Conservation (phyloP, 169 alveolate genomes). For the Plasmodium malariae region DNA sequence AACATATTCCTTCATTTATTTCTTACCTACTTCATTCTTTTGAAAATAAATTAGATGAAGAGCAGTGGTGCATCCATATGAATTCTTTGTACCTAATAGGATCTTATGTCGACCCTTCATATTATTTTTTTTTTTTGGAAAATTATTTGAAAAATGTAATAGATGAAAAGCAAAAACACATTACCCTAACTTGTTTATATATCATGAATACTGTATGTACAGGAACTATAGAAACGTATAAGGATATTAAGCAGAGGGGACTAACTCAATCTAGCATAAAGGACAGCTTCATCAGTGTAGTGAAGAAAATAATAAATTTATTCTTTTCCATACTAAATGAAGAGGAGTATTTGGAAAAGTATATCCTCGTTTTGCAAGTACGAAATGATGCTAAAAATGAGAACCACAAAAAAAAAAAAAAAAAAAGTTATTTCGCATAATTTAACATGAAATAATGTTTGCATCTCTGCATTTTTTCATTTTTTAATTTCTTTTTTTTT, state of each 20-base stretch:
- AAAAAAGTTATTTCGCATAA: neutral
- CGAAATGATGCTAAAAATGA: neutral
- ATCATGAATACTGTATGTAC: neutral
- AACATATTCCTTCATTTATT: slow-evolving; percentile 60
- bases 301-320: slow-evolving; percentile 7
- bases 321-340: slow-evolving; percentile 30
- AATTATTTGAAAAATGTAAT: slow-evolving; percentile 29
- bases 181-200: slow-evolving; percentile 36
- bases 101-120: slow-evolving; percentile 54
- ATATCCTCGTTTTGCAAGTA: slow-evolving; percentile 58
- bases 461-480: too few relatives aligned
- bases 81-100: slow-evolving; percentile 53
- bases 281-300: neutral
- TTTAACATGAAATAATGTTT: too few relatives aligned
- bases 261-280: slow-evolving; percentile 11
- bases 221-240: slow-evolving; percentile 62
- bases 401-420: neutral
- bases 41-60: slow-evolving; percentile 47
- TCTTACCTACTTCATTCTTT: slow-evolving; percentile 17
- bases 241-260: neutral
- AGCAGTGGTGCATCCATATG: slow-evolving; percentile 29
- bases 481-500: neutral
- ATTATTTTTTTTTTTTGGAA: slow-evolving; percentile 55
- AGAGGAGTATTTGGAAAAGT: slow-evolving; percentile 19
- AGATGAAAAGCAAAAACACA: slow-evolving; percentile 10